phyloP scores from a whole-genome alignment of 768 basidiomycete genomes.

The Mycena epipterygia region DNA sequence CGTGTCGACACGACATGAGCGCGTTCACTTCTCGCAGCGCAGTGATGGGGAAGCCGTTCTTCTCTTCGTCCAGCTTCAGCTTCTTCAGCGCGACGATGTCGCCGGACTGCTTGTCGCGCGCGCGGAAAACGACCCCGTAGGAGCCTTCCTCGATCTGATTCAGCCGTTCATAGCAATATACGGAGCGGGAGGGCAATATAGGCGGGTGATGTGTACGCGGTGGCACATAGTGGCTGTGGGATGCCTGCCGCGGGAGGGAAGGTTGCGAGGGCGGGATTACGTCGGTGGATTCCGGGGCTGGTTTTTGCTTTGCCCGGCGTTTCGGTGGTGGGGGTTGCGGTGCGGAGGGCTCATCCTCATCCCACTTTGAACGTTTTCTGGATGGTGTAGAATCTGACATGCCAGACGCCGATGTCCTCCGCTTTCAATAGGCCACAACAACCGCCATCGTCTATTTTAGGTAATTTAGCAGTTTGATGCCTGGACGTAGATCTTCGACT shows the following conservation, averaged over 20 bases:
- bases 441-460: constrained; percentile 5
- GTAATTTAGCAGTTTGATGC: constrained; percentile 11
- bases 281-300: constrained; percentile 43
- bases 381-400: constrained; percentile 67
- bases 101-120: constrained; percentile 92
- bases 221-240: constrained; percentile 81
- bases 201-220: constrained; percentile 82
- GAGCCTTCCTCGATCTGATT: constrained; percentile 99
- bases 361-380: constrained; percentile 86
- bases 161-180: constrained; percentile 92
- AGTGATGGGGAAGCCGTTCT: constrained; percentile 98
- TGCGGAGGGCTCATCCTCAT: constrained; percentile 52
- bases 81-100: constrained; percentile 98
- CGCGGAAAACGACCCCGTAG: constrained; percentile 98
- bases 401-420: not conserved
- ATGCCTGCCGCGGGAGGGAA: constrained; percentile 34
- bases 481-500: no score
- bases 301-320: constrained; percentile 66
- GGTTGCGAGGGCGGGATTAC: constrained; percentile 37
- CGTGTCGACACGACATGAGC: constrained; percentile 94
- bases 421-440: constrained; percentile 11
- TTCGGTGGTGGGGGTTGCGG: constrained; percentile 61
- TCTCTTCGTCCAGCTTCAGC: constrained; percentile 98
- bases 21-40: constrained; percentile 95
- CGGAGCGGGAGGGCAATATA: constrained; percentile 89